Evolutionary conservation across 192 early-diverging fungal species (phyloP), one percentile per base, ranked within the genome.

Genomic region (Podila minutissima): DNA sequence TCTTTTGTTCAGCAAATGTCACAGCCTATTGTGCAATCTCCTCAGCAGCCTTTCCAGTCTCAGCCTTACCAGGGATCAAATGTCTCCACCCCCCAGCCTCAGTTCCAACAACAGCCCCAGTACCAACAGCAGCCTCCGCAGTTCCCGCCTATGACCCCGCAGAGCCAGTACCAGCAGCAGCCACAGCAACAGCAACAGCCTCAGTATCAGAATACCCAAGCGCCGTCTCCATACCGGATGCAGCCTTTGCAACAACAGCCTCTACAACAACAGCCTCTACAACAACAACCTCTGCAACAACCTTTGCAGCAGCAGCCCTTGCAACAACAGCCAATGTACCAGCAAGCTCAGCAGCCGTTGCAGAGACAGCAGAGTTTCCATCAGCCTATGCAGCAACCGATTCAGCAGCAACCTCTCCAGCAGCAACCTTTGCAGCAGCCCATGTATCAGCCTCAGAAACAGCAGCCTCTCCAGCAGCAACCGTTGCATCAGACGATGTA

Each of bases 361-460:
- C 74, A 69, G 58, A 60, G 55, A 32, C 58, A 71, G 24, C 49
- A 82, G 58, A 53, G 70, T 10, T 66, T 49, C 32, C 77, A 37
- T 7, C 62, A 37, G 22, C 62, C 69, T 24, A n/a, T 65, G 29
- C 51, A 41, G 28, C 71, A 60, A 10, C 82, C 68, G 28, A 63
- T 67, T 20, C 46, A 61, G 24, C 73, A 67, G 51, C 67, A 86
- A 62, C 83, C 75, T 15, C 33, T 71, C 33, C 71, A 72, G 8
- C 76, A 81, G 33, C 66, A 15, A 4, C 41, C 41, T 17, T 10
- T 37, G 31, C 35, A 37, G 20, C 72, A 64, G 35, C 66, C 12
- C 37, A 33, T 22, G 4, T 33, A 29, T 24, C 83, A 66, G 31
- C 41, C 29, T 57, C 84, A 29, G 35, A 15, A 33, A 19, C 33